A percentile compares a stretch with the other conserved stretches of the same genome.
These are phyloP conservation scores for Fusarium sp. DNA, from an alignment of 2,329 filamentous ascomycete species.

Conservation along the genomic window DNA sequence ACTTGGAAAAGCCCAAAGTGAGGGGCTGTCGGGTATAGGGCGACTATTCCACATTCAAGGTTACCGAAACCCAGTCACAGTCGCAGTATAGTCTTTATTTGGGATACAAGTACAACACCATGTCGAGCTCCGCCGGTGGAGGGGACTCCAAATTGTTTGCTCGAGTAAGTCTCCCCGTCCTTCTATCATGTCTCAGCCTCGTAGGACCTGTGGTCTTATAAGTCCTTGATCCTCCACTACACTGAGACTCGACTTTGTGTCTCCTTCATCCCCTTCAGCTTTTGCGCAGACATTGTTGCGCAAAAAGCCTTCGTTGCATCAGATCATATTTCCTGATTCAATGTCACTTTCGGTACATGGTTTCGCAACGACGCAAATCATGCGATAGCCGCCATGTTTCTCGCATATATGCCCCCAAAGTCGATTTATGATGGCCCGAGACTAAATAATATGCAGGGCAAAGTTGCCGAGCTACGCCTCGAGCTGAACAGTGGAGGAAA, in stretches of 20 bases:
- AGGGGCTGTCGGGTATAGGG: constrained; percentile 42
- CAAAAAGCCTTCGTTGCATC: background rate
- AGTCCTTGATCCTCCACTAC: constrained; percentile 11
- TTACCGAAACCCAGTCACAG: constrained; percentile 30
- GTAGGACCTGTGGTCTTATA: constrained; percentile 29
- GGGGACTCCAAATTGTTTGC: constrained; percentile 99
- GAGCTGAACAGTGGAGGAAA: constrained; percentile 95
- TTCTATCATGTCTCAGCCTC: constrained; percentile 33
- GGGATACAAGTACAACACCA: constrained; percentile 55
- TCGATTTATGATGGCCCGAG: constrained; percentile 58
- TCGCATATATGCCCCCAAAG: constrained; percentile 64
- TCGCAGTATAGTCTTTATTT: constrained; percentile 31
- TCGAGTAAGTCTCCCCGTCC: constrained; percentile 73
- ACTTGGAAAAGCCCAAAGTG: constrained; percentile 36
- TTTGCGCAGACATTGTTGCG: constrained; percentile 1
- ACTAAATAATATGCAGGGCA: constrained; percentile 83
- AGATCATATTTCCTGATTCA: constrained; percentile 2
- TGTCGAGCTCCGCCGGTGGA: constrained; percentile 71
- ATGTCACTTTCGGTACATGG: constrained; percentile 21
- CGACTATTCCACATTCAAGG: constrained; percentile 43
- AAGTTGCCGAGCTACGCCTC: constrained; percentile 95
- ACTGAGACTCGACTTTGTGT: constrained; percentile 18
- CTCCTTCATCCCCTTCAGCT: constrained; percentile 1
- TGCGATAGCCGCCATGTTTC: constrained; percentile 60
- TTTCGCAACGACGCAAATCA: constrained; percentile 15